Conservation (phyloP, 257 asterid species). For the Cordia subcordata region DNA sequence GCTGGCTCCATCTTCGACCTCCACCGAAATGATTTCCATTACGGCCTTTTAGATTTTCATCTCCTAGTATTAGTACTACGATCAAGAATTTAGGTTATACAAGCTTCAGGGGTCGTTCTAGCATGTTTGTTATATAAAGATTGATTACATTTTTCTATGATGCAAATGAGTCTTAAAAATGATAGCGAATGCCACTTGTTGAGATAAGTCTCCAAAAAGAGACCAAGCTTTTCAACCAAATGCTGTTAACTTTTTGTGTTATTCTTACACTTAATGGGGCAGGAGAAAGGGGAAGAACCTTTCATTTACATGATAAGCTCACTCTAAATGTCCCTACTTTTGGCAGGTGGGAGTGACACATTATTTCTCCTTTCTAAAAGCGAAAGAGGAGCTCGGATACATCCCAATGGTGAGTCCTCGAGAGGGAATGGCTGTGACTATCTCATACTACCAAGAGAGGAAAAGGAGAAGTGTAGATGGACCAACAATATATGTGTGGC, state of each 20-base stretch:
- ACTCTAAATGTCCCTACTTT: not conserved
- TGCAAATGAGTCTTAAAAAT: too few relatives aligned
- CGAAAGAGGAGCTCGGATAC: constrained; percentile 85
- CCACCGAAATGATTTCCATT: too few relatives aligned
- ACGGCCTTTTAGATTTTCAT: not conserved
- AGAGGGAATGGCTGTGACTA: constrained; percentile 78
- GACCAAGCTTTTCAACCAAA: too few relatives aligned
- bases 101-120: not conserved
- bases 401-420: constrained; percentile 64
- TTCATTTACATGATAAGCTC: not conserved
- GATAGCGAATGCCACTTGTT: too few relatives aligned
- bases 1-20: too few relatives aligned
- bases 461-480: constrained; percentile 68
- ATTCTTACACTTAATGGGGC: too few relatives aligned
- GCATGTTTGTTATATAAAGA: not conserved
- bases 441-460: constrained; percentile 73
- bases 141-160: too few relatives aligned
- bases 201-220: too few relatives aligned
- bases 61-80: not conserved
- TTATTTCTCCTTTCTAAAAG: constrained; percentile 82
- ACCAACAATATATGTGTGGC: constrained; percentile 61
- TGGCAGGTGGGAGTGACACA: constrained; percentile 91
- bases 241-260: too few relatives aligned
- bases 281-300: too few relatives aligned
- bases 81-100: too few relatives aligned